Base-by-base conservation (phyloP, 2,329 filamentous ascomycete species). In the Tetracladium maxilliforme region DNA sequence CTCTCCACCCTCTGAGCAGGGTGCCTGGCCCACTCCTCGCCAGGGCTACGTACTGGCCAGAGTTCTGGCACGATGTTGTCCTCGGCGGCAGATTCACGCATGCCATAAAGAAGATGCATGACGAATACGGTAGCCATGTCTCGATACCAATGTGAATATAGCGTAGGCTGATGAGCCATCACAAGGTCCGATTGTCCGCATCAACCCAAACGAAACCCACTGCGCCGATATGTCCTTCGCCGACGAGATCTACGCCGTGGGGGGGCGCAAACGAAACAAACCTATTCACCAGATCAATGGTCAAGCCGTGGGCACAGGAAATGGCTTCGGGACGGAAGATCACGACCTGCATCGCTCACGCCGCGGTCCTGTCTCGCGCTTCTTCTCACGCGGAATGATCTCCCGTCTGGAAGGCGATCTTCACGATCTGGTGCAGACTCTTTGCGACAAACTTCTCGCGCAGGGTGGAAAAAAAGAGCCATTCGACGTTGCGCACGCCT, bases 181-280 rank as follows among this genome's bases (percentile, higher is more conserved):
- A 8, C 14, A 8, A 40, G 43, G 42, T 7, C 39, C 41, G n/a
- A 37, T 43, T 23, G 31, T 44, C 14, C 33, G 40, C 20, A 42
- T 43, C 26, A 42, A 32, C 8, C 41, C 40, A 9, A 30, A 36
- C n/a, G 38, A 45, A 27, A 24, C 44, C 6, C 42, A 46, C 23
- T 39, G 42, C 29, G 32, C 36, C 27, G 42, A 45, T 19, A 33
- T 36, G 9, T 33, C 34, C 10, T 44, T 37, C 19, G 31, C 35
- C 10, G 35, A 43, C 19, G 31, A 38, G 17, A 30, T 43, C 10
- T 43, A 42, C 22, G 24, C 33, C 7, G 23, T 19, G 5, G 29
- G 27, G 21, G 17, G 29, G 11, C 30, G 28, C 13, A 34, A 30
- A 13, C 32, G 37, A 6, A 24, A 38, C 17, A 34, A 37, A 23